Conservation (phyloP, 2,329 filamentous ascomycete species). For the Hysterium pulicare region DNA sequence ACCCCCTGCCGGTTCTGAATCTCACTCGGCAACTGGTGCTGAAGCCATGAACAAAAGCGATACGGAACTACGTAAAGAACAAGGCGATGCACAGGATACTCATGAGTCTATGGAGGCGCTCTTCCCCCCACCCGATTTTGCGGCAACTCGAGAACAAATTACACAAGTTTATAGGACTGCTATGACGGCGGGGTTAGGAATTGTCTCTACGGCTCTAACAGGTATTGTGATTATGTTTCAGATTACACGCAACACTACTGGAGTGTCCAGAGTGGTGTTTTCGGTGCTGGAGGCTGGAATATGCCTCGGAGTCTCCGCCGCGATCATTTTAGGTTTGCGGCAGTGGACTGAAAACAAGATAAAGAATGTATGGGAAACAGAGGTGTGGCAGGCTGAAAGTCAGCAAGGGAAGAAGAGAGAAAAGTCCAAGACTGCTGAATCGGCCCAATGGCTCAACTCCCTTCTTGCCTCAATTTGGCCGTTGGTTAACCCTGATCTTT, state of each 20-base stretch:
- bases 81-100: conserved; percentile 38
- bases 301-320: conserved; percentile 26
- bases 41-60: conserved; percentile 44
- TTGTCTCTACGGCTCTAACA: conserved; percentile 34
- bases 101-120: conserved; percentile 47
- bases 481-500: conserved; percentile 71
- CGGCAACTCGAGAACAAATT: conserved; percentile 44
- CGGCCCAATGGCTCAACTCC: conserved; percentile 69
- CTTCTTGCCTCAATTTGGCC: conserved; percentile 68
- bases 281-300: conserved; percentile 25
- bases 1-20: conserved; percentile 38
- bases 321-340: conserved; percentile 46
- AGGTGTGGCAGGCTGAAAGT: conserved; percentile 65
- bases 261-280: conserved; percentile 29
- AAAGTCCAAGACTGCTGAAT: conserved; percentile 56
- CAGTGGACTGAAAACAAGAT: conserved; percentile 62
- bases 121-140: conserved; percentile 54
- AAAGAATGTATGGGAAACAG: conserved; percentile 62
- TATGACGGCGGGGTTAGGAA: conserved; percentile 39
- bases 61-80: conserved; percentile 43
- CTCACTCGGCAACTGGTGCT: conserved; percentile 44
- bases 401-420: conserved; percentile 49
- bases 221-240: conserved; percentile 32
- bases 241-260: conserved; percentile 26
- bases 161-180: conserved; percentile 44